Evolutionary conservation across 2,329 filamentous ascomycete genomes (phyloP).

Genomic region (Botrytis paeoniae): DNA sequence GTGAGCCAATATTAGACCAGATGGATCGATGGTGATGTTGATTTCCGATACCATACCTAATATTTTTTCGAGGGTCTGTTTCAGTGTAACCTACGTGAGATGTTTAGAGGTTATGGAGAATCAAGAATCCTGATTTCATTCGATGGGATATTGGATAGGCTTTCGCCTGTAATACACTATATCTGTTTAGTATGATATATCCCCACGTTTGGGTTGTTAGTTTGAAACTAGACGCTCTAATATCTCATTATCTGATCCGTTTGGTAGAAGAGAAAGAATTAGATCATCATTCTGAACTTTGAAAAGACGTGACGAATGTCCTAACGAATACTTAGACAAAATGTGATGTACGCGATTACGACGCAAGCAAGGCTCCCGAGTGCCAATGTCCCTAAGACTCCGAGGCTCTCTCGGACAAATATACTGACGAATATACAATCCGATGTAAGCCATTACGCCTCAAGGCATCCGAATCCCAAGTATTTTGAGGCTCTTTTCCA

Average conservation of each 20-base stretch:
- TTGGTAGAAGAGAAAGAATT: background rate
- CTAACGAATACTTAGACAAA: background rate
- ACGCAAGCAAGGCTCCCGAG: background rate
- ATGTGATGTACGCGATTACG: background rate
- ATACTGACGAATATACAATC: background rate
- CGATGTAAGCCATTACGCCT: background rate
- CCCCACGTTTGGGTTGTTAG: background rate
- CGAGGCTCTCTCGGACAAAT: background rate
- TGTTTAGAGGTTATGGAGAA: conserved; percentile 5
- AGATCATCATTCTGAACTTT: background rate
- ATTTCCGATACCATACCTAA: conserved; percentile 1
- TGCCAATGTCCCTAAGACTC: background rate
- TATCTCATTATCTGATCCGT: background rate
- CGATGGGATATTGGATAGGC: background rate
- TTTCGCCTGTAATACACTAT: background rate
- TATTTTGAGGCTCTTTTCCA: background rate
- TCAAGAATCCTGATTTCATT: background rate
- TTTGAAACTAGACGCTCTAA: background rate
- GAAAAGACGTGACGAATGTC: background rate
- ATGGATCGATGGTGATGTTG: background rate
- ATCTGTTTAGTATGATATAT: background rate
- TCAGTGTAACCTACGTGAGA: background rate
- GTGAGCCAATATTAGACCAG: conserved; percentile 4
- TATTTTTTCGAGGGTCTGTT: background rate
- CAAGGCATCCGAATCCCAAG: background rate